Evolutionary conservation across 371 early-diverging fungal genomes (phyloP).

Genomic region (Lichtheimia hyalospora): DNA sequence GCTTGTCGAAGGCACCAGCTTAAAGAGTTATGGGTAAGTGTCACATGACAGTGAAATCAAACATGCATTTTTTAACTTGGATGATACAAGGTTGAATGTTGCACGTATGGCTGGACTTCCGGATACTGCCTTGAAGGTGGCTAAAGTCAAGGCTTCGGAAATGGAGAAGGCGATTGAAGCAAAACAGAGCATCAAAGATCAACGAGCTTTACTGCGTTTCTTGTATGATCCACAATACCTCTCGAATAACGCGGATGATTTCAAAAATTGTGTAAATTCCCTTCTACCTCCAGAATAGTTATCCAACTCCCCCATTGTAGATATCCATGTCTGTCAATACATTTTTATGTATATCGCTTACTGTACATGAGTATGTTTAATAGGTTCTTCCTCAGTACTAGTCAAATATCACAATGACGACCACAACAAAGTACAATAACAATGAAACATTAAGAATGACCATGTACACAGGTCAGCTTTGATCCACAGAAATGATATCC

Average conservation of each 20-base stretch:
- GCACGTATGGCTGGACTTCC: conserved; percentile 81
- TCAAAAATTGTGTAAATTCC: too few species aligned
- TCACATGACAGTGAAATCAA: background rate
- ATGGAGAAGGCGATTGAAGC: conserved; percentile 30
- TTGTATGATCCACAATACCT: background rate
- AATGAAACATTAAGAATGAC: too few species aligned
- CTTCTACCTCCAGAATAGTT: too few species aligned
- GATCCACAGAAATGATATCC: too few species aligned
- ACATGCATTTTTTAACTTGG: conserved; percentile 1
- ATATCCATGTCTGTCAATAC: too few species aligned
- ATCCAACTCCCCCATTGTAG: too few species aligned
- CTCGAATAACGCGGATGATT: background rate
- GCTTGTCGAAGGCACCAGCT: conserved; percentile 74
- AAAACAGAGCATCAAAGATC: background rate
- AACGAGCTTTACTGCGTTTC: background rate
- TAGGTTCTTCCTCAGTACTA: too few species aligned
- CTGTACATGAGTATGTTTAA: too few species aligned
- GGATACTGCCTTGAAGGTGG: conserved; percentile 45
- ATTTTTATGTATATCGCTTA: too few species aligned
- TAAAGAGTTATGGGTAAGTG: conserved; percentile 73
- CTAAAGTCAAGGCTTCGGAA: conserved; percentile 57
- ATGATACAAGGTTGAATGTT: conserved; percentile 66
- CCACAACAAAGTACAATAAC: too few species aligned
- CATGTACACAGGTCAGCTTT: too few species aligned
- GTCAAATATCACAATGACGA: too few species aligned